These are phyloP conservation scores for Microstegium vimineum DNA, from an alignment of 176 grass and related monocot species.

Conservation along the genomic window DNA sequence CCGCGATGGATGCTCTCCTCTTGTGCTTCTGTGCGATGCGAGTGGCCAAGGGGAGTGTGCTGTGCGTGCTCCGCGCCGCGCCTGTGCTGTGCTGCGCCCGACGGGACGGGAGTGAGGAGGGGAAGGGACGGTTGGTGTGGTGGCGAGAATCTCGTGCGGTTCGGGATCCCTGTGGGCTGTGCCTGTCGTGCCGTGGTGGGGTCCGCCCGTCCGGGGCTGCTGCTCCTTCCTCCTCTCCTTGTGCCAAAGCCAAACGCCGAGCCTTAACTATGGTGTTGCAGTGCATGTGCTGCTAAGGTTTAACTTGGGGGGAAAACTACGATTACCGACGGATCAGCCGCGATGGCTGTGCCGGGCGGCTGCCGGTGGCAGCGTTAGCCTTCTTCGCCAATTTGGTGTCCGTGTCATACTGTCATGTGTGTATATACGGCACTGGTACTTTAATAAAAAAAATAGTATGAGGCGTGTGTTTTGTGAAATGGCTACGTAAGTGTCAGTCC, in stretches of 20 bases:
- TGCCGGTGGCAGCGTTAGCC: not conserved
- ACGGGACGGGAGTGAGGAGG: not conserved
- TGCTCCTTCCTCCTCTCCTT: not conserved
- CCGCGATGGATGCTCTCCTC: not conserved
- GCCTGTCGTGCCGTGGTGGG: not conserved
- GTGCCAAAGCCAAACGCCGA: not conserved
- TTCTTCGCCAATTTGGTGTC: not conserved
- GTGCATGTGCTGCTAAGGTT: not conserved
- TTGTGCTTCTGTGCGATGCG: not conserved
- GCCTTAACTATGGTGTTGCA: constrained; percentile 21
- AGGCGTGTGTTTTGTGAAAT: not conserved
- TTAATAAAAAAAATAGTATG: too few species aligned
- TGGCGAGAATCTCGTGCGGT: constrained; percentile 35
- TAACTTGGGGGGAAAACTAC: not conserved
- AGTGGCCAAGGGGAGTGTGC: constrained; percentile 17
- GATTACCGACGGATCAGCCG: not conserved
- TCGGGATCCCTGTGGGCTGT: constrained; percentile 13
- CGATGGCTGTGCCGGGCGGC: not conserved
- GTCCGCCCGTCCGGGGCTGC: not conserved
- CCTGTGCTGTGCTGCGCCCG: not conserved
- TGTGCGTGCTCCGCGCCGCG: too few species aligned
- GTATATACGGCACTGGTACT: too few species aligned
- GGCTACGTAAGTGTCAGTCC: not conserved
- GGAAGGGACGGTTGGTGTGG: not conserved
- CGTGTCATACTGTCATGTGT: too few species aligned